phyloP scores from a whole-genome alignment of 2,329 filamentous ascomycete species.

The Xylaria sp. region DNA sequence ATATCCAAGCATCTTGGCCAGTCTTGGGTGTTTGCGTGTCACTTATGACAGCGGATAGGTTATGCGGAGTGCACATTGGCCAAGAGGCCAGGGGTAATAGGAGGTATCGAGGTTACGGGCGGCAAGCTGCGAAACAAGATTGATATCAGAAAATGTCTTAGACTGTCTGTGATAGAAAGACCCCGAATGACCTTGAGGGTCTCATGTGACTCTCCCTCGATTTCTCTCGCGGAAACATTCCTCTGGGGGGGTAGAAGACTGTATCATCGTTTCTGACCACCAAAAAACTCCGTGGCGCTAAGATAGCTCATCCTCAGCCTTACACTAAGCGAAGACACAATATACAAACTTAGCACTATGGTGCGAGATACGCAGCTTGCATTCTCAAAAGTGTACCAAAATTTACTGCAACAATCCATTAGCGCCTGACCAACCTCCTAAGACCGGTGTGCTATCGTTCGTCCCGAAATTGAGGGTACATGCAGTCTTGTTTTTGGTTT shows the following conservation, averaged over 20 bases:
- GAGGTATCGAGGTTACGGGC: conserved; percentile 6
- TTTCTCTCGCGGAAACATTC: not conserved
- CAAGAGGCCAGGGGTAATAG: conserved; percentile 19
- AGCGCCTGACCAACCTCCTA: conserved; percentile 4
- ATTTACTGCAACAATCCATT: conserved; percentile 22
- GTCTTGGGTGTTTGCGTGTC: conserved; percentile 32
- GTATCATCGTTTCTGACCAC: not conserved
- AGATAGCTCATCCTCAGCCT: conserved; percentile 23
- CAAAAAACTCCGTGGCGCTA: not conserved
- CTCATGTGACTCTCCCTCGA: not conserved
- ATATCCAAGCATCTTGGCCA: conserved; percentile 30
- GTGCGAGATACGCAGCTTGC: conserved; percentile 13
- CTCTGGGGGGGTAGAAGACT: not conserved
- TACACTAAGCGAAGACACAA: not conserved
- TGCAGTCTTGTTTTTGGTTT: not conserved
- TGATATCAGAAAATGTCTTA: conserved; percentile 3
- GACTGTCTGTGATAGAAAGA: conserved; percentile 2
- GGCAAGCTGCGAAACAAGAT: conserved; percentile 14
- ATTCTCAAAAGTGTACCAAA: conserved; percentile 7
- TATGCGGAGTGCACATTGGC: conserved; percentile 23
- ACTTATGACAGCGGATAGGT: conserved; percentile 27
- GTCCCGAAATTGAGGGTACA: conserved; percentile 17
- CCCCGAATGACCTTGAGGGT: not conserved
- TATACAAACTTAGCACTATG: conserved; percentile 12
- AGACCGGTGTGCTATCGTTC: conserved; percentile 14